Conservation (phyloP, 352 stramenopile genomes). For the Plasmopara viticola region DNA sequence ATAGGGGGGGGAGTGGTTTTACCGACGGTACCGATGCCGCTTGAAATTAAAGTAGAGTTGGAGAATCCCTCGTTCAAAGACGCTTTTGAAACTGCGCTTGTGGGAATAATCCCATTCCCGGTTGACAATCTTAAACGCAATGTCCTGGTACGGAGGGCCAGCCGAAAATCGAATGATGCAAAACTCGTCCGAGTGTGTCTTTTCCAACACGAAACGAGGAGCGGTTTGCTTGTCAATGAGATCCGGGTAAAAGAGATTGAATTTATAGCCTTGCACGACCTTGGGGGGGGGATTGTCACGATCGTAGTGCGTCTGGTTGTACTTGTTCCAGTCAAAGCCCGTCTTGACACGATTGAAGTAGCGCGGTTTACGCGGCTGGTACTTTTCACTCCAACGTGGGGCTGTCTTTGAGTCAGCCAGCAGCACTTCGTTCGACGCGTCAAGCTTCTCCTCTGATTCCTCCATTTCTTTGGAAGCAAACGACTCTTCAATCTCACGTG, state of each 20-base stretch:
- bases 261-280: conserved; percentile 99
- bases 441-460: conserved; percentile 73
- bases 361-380: conserved; percentile 94
- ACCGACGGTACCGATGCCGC: conserved; percentile 95
- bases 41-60: conserved; percentile 99
- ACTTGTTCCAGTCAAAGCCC: conserved; percentile 99
- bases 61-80: conserved; percentile 97
- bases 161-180: conserved; percentile 98
- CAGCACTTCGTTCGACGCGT: conserved; percentile 87
- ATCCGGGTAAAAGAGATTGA: conserved; percentile 99
- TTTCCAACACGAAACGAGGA: conserved; percentile 94
- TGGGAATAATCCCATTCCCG: conserved; percentile 96
- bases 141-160: conserved; percentile 98
- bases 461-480: conserved; percentile 62
- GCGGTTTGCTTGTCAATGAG: conserved; percentile 96
- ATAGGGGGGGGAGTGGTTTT: conserved; percentile 8
- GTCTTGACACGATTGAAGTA: conserved; percentile 99
- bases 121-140: conserved; percentile 99
- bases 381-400: conserved; percentile 94
- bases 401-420: conserved; percentile 49
- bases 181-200: conserved; percentile 89
- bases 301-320: conserved; percentile 99
- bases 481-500: conserved; percentile 52
- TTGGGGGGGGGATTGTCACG: conserved; percentile 99
- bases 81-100: conserved; percentile 96